Evolutionary conservation across 75 land plant species (phyloP), one percentile per base, ranked within the genome.

Genomic region (Cryptomeria japonica): DNA sequence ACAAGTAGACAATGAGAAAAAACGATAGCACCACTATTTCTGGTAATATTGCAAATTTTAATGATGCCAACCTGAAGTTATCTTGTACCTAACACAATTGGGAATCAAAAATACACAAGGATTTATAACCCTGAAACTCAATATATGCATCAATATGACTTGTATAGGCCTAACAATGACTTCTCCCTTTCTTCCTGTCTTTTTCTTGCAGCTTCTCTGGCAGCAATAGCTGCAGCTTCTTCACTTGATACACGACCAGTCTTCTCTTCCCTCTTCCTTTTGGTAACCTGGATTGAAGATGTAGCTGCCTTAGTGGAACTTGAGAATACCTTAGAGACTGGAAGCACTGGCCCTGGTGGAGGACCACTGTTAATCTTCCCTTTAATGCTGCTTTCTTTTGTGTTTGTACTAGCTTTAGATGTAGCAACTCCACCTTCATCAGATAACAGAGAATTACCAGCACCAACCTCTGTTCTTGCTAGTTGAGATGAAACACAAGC

Each of bases 131-230:
- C 77, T 34, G 37, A 75, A 34, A 34, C 12, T 32, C 16, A 82
- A 41, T 3, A 18, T 41, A 28, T 80, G 58, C 28, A 44, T 49
- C 89, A 93, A 73, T 89, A 92, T 32, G 91, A 80, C 84, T 92
- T 89, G 87, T 97, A 96, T 31, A 97, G 95, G 47, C 99, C 99
- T 87, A 95, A 90, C 79, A 96, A 39, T 16, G 91, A 83, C 86
- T 94, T 94, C 87, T 97, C 99, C 73, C 98, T 93, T 87, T 95
- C 98, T 88, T 96, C 92, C 34, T 93, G 89, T 87, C 99, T 96
- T 90, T 94, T 97, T 88, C 88, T 95, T 41, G 99, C 99, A 75
- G 99, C 99, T 75, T 97, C 97, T 90, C 99, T 93, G 36, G 97
- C 97, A 78, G 93, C 95, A 44, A 94, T 90, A 22, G 99, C 99